Evolutionary conservation across 2,329 filamentous ascomycete genomes (phyloP).

Genomic region (Aspergillus quadricinctus): DNA sequence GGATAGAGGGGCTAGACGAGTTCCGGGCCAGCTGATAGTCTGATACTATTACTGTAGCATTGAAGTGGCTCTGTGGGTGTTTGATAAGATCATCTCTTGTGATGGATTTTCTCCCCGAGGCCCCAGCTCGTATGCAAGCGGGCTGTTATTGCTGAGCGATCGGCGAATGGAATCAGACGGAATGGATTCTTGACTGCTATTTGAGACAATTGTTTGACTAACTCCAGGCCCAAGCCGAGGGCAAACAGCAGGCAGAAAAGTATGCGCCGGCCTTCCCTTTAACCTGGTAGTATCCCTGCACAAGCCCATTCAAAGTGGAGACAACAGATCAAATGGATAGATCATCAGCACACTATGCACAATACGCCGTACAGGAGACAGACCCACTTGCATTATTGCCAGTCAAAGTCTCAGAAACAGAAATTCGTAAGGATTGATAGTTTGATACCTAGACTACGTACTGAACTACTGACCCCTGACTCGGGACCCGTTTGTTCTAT

Average conservation of each 20-base stretch:
- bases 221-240: background rate
- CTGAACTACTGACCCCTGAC: conserved; percentile 14
- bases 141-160: background rate
- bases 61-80: background rate
- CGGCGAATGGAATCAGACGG: background rate
- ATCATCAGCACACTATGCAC: background rate
- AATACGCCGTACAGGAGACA: background rate
- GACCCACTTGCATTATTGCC: conserved; percentile 6
- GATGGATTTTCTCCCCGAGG: background rate
- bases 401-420: background rate
- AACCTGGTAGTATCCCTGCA: conserved; percentile 10
- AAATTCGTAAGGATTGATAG: background rate
- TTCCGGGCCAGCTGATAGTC: background rate
- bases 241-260: background rate
- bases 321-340: background rate
- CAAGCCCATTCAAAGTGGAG: conserved; percentile 3
- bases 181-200: background rate
- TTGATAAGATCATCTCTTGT: background rate
- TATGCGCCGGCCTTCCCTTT: background rate
- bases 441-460: background rate
- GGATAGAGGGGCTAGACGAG: background rate
- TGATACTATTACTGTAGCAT: background rate
- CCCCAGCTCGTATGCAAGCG: background rate
- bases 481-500: conserved; percentile 18
- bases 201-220: background rate